phyloP scores from a whole-genome alignment of 495 filamentous ascomycete species.

The Penicillium turbatum region DNA sequence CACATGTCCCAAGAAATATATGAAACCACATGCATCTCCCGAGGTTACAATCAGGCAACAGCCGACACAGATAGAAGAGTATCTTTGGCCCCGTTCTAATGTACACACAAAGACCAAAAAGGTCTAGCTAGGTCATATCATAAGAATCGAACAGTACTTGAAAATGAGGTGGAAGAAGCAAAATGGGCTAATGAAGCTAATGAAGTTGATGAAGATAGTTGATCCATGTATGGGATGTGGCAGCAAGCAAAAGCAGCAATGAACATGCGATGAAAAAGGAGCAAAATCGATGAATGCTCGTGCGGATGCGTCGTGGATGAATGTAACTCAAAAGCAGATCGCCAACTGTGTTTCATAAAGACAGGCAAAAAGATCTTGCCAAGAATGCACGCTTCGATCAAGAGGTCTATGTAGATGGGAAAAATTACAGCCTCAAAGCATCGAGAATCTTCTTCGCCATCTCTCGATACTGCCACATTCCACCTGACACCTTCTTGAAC shows the following conservation, averaged over 20 bases:
- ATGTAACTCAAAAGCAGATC: constrained; percentile 15
- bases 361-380: constrained; percentile 1
- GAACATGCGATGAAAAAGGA: constrained; percentile 18
- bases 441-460: constrained; percentile 94
- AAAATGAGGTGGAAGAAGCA: not conserved
- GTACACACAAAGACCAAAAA: constrained; percentile 30
- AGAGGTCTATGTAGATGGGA: not conserved
- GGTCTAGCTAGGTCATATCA: constrained; percentile 15
- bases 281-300: constrained; percentile 24
- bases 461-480: constrained; percentile 97
- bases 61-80: no score
- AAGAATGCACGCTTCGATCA: constrained; percentile 2
- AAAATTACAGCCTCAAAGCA: constrained; percentile 68
- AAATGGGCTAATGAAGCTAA: constrained; percentile 4
- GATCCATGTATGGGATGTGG: not conserved
- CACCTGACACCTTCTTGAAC: constrained; percentile 94
- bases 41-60: not conserved
- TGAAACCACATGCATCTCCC: not conserved
- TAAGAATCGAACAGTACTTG: not conserved
- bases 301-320: constrained; percentile 32
- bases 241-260: constrained; percentile 11
- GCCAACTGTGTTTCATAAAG: constrained; percentile 4
- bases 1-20: not conserved
- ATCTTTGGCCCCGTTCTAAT: constrained; percentile 22
- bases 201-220: constrained; percentile 5